Evolutionary conservation across 2,329 filamentous ascomycete species (phyloP), one percentile per base, ranked within the genome.

Genomic region (Plenodomus biglobosus): DNA sequence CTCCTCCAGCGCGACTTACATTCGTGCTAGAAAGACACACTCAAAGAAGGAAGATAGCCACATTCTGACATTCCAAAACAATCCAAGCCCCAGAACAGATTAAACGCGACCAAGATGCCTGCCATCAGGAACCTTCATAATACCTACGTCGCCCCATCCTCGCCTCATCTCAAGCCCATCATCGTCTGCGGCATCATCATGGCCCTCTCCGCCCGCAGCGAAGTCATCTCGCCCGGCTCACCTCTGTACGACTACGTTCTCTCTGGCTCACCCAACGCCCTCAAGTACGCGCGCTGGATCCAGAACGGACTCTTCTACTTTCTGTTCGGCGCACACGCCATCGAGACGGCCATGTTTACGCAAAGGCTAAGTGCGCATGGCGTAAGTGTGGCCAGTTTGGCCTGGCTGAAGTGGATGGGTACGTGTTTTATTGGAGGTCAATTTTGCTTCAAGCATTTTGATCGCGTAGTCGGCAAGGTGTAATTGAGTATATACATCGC

Each of bases 361-460:
- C 53, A 48, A 39, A 44, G 52, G 17, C 27, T 65, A 35, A 48
- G 38, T 0, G 46, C 47, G 20, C 55, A 60, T 34, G 57, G 63
- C 0, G 49, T 66, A 1, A 41, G 50, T n/a, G 38, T 56, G 1
- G 11, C 42, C 11, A 61, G 59, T 27, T 17, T 30, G 2, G 47
- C 52, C 10, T 64, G 63, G 60, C 57, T 43, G 38, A 57, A 64
- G 42, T 64, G 62, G 61, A 52, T 65, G 19, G 58, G 37, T 1
- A 64, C 61, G 19, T 62, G 63, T 42, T 66, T 60, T 39, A 44
- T 64, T 1, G 60, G 61, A 0, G 60, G 63, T 1, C 48, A 56
- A 42, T 64, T 55, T 38, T 57, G 55, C 34, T 61, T 56, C 15
- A 46, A 56, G 38, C 58, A 63, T 47, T 61, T 65, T 42, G 61